These are phyloP conservation scores for Beauveria caledonica DNA, from an alignment of 2,329 filamentous ascomycete species.

Conservation along the genomic window DNA sequence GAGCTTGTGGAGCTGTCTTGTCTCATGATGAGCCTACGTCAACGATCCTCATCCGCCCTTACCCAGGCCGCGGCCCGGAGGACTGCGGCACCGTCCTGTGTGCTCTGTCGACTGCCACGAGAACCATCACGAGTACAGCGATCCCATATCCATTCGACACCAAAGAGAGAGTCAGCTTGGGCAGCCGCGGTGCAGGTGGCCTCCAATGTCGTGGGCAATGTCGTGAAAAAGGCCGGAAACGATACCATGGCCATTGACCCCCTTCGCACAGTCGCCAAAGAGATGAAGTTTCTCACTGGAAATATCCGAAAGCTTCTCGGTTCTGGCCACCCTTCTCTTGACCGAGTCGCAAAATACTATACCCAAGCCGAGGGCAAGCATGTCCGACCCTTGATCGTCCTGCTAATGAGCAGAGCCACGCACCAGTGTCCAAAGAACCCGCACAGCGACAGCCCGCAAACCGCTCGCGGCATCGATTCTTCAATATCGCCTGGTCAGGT, in stretches of 20 bases:
- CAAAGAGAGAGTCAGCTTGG: conserved; percentile 54
- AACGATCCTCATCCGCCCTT: conserved; percentile 43
- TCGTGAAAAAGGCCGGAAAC: conserved; percentile 53
- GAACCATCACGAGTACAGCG: conserved; percentile 25
- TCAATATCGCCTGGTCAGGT: conserved; percentile 47
- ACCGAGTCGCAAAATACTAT: conserved; percentile 96
- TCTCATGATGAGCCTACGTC: conserved; percentile 44
- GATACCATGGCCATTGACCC: conserved; percentile 74
- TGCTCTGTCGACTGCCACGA: conserved; percentile 26
- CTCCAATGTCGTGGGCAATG: conserved; percentile 63
- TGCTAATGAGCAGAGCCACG: conserved; percentile 93
- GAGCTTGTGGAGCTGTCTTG: conserved; percentile 4
- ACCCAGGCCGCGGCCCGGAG: conserved; percentile 28
- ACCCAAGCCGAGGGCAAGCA: conserved; percentile 96
- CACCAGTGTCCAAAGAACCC: conserved; percentile 60
- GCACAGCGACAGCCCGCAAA: conserved; percentile 31
- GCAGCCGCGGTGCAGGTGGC: conserved; percentile 65
- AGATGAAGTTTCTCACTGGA: conserved; percentile 91
- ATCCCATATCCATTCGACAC: conserved; percentile 34
- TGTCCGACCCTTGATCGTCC: conserved; percentile 84
- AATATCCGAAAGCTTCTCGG: conserved; percentile 91
- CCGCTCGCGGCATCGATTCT: conserved; percentile 40
- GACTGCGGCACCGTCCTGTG: conserved; percentile 22
- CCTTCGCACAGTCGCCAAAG: conserved; percentile 82
- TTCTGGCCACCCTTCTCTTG: conserved; percentile 87